Evolutionary conservation across 2,329 filamentous ascomycete genomes (phyloP), one percentile per base, ranked within the genome.

Genomic region (Berkeleyomyces basicola): DNA sequence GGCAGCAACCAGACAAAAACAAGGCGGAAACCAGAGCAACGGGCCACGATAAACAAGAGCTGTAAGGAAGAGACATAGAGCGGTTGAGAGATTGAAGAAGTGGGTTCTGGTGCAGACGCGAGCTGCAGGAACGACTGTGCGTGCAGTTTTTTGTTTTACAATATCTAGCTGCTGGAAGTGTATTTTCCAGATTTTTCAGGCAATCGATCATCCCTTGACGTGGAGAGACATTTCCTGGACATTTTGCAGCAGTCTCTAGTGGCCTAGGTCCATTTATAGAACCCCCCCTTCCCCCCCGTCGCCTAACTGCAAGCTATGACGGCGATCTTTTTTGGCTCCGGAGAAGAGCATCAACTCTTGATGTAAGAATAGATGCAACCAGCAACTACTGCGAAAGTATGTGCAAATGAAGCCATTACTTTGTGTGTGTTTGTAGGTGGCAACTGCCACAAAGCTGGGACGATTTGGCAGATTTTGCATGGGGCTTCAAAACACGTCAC

Each of bases 111-210:
- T 55, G 60, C 60, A 61, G 60, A 61, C 40, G 31, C 60, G 60
- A 61, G 47, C 49, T 61, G 60, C 60, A 61, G 60, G 60, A 61
- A 61, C 60, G 23, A 51, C 47, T 46, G 44, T 47, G 39, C 40
- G 16, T 36, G 59, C 40, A 39, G 33, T n/a, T 46, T 37, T 40
- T 36, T 33, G 23, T 7, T 9, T 10, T 51, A 31, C 47, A 51
- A 51, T 31, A 23, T 51, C n/a, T 23, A 7, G 33, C n/a, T 14
- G 10, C 0, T 23, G 47, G 47, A 6, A 51, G 47, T 23, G 2
- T 23, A 31, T 7, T 4, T 51, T 4, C 6, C 23, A 23, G 23
- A 23, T 23, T 23, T 23, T 23, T 23, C 23, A 2, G 23, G 23
- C 23, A 14, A 51, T 16, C 47, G 33, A 51, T 7, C 9, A 51